Percentiles rank a stretch among this genome's conserved stretches.
These are phyloP conservation scores for Elsinoe arachidis DNA, from an alignment of 2,329 filamentous ascomycete species.

Conservation along the genomic window DNA sequence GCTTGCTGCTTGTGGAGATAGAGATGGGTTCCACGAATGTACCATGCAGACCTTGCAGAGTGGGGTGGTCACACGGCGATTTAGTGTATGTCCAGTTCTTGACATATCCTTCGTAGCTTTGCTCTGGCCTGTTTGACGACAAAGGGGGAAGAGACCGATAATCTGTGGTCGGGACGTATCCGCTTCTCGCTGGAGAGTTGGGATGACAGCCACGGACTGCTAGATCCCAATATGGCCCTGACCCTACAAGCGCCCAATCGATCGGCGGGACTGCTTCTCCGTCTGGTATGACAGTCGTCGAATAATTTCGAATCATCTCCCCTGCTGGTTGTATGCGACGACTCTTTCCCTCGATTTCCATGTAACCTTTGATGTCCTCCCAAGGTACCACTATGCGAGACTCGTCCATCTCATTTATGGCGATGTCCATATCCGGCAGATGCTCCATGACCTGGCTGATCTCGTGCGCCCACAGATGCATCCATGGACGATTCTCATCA, in stretches of 20 bases:
- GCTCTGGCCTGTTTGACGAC: constrained; percentile 21
- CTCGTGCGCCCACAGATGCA: constrained; percentile 36
- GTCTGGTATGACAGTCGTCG: constrained; percentile 19
- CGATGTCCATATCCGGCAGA: constrained; percentile 40
- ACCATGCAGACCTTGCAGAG: constrained; percentile 39
- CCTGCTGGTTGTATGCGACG: constrained; percentile 23
- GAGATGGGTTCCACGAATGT: constrained; percentile 43
- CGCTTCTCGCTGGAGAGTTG: constrained; percentile 29
- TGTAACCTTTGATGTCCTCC: constrained; percentile 36
- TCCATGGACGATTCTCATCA: constrained; percentile 25
- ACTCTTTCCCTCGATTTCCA: constrained; percentile 26
- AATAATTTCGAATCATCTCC: constrained; percentile 26
- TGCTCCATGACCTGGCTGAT: constrained; percentile 29
- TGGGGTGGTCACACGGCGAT: constrained; percentile 38
- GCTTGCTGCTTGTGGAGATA: constrained; percentile 33
- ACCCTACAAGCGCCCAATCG: constrained; percentile 26
- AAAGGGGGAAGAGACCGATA: constrained; percentile 31
- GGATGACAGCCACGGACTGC: constrained; percentile 35
- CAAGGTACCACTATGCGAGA: constrained; percentile 39
- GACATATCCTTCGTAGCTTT: constrained; percentile 38
- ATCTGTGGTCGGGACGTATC: constrained; percentile 27
- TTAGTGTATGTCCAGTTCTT: constrained; percentile 39
- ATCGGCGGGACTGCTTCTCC: constrained; percentile 23
- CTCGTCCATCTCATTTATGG: constrained; percentile 44
- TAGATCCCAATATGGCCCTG: constrained; percentile 35